Percentiles rank a stretch among this genome's conserved stretches.
Evolutionary conservation across 768 basidiomycete genomes (phyloP).

Genomic region (Lentinula aciculospora): DNA sequence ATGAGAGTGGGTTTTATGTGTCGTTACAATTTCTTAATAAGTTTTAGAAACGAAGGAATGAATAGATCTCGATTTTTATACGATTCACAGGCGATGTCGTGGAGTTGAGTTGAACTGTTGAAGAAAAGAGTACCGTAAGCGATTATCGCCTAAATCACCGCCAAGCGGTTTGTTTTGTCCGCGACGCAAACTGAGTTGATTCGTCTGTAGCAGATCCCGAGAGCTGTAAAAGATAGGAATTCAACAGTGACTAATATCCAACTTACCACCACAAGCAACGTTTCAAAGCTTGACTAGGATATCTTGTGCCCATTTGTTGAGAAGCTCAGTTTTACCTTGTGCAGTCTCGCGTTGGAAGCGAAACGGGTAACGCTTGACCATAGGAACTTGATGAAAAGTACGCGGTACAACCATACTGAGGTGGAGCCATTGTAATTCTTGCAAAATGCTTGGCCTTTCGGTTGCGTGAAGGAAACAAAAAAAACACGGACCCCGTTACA

Average conservation of each 20-base stretch:
- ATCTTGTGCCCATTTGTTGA: neutral
- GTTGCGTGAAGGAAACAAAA: neutral
- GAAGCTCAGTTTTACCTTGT: neutral
- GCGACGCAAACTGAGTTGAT: neutral
- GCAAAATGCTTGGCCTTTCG: neutral
- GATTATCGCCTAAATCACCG: neutral
- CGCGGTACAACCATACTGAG: neutral
- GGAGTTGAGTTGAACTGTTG: neutral
- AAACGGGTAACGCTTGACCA: neutral
- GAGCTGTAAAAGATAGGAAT: neutral
- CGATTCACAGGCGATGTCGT: constrained; percentile 1
- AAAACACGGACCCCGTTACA: no score
- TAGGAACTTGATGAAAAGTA: neutral
- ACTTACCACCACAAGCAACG: no score
- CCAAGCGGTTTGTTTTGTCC: neutral
- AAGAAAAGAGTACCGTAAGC: neutral
- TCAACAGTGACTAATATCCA: neutral
- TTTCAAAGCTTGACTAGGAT: no score
- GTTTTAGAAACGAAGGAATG: neutral
- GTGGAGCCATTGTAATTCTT: neutral
- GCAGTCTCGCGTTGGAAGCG: neutral
- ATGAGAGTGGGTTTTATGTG: neutral
- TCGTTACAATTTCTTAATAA: neutral
- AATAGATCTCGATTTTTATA: constrained; percentile 4
- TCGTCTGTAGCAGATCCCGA: neutral